Evolutionary conservation across 2,329 filamentous ascomycete genomes (phyloP), one percentile per base, ranked within the genome.

Genomic region (Rutstroemia sp.): DNA sequence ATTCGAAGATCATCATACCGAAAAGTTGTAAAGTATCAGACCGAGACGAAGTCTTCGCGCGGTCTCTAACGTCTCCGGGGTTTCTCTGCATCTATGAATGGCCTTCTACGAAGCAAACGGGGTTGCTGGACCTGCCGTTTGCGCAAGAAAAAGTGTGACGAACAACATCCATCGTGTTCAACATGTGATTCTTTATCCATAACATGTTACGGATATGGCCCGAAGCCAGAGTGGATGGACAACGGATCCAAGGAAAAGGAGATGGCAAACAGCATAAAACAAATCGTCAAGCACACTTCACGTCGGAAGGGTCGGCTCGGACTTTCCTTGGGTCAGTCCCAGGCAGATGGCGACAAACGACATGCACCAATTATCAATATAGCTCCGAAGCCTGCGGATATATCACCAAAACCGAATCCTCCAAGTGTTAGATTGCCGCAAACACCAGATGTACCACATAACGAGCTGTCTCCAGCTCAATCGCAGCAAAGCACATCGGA

Each of bases 141-240:
- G 10, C 76, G 82, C 19, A 78, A 78, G 62, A 85, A 84, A 64
- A 83, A 82, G 64, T 85, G 82, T 65, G 79, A 83, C 60, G 53
- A 55, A 42, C 70, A 63, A 23, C 74, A 72, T 2, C 80, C 81
- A 10, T 64, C 74, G 9, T 85, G 82, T 67, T 70, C 74, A 5
- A 70, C 66, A 38, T 85, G 81, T 68, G 65, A 69, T 14, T 64
- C 70, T 2, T 75, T 85, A 17, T 73, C 78, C 54, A 83, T 84
- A 56, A 75, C 74, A 17, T 85, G 82, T 64, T 67, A 79, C 58
- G 82, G 76, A 61, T 69, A 71, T 58, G 72, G 77, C 2, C 68
- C 72, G 45, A 69, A 68, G 56, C 65, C 69, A 10, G 62, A 60
- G 5, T 60, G 60, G 51, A 66, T 63, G 60, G 61, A 66, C 48